Evolutionary conservation across 108 stramenopile genomes (phyloP).

Genomic region (Asterionellopsis glacialis): DNA sequence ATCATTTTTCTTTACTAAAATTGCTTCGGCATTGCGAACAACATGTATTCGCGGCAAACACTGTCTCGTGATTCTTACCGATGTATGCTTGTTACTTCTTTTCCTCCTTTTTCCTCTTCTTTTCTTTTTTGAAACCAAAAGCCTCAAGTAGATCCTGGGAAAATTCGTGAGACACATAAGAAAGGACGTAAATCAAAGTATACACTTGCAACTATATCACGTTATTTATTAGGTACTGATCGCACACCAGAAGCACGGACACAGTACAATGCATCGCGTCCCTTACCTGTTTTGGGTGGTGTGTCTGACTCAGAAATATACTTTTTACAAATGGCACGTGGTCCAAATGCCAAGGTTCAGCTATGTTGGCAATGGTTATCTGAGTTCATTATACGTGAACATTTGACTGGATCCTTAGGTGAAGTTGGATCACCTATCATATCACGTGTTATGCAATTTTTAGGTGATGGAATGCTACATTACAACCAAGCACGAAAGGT

Average conservation of each 20-base stretch:
- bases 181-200: not conserved
- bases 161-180: slow-evolving; percentile 3
- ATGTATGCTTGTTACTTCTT: slow-evolving; percentile 42
- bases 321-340: slow-evolving; percentile 61
- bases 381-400: slow-evolving; percentile 72
- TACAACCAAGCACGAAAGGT: slow-evolving; percentile 79
- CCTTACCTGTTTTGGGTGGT: slow-evolving; percentile 72
- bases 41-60: too few species aligned
- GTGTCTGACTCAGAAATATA: slow-evolving; percentile 66
- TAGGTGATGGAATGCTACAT: slow-evolving; percentile 67
- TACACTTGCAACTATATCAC: not conserved
- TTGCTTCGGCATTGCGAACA: too few species aligned
- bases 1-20: too few species aligned
- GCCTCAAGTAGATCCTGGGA: slow-evolving; percentile 8
- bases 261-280: slow-evolving; percentile 53
- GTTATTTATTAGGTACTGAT: slow-evolving; percentile 43
- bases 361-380: slow-evolving; percentile 68
- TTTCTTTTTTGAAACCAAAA: slow-evolving; percentile 15
- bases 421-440: slow-evolving; percentile 67
- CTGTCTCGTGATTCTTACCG: too few species aligned
- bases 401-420: slow-evolving; percentile 60
- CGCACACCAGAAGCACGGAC: slow-evolving; percentile 41
- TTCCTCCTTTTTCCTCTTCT: slow-evolving; percentile 59
- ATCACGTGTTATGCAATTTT: slow-evolving; percentile 61
- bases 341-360: slow-evolving; percentile 63